phyloP scores from a whole-genome alignment of 2,329 filamentous ascomycete species.

The Epichloe sp. region DNA sequence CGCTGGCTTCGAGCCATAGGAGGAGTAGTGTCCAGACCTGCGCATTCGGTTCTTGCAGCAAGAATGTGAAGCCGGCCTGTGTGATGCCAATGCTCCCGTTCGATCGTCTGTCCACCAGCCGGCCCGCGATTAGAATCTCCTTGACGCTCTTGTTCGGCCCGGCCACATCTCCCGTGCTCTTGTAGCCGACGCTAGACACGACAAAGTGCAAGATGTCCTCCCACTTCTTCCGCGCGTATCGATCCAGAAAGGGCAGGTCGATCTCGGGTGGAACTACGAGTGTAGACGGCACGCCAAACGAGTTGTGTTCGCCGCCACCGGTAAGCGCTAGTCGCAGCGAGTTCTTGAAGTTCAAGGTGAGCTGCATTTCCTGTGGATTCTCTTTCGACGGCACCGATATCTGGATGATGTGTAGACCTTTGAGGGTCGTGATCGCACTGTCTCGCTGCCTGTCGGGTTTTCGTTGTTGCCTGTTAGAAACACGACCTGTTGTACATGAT shows the following conservation, averaged over 20 bases:
- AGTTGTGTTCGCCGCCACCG: constrained; percentile 71
- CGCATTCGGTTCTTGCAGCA: constrained; percentile 88
- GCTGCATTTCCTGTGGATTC: constrained; percentile 55
- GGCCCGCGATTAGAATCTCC: constrained; percentile 65
- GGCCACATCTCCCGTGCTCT: constrained; percentile 30
- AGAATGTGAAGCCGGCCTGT: constrained; percentile 83
- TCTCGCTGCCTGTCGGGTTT: constrained; percentile 53
- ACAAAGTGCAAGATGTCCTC: constrained; percentile 94
- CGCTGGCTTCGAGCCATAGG: constrained; percentile 79
- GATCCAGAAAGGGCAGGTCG: constrained; percentile 62
- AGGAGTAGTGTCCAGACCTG: constrained; percentile 95
- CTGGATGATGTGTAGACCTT: constrained; percentile 73
- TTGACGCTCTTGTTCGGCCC: constrained; percentile 67
- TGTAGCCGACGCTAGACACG: constrained; percentile 59
- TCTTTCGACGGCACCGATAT: constrained; percentile 49
- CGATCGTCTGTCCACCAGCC: constrained; percentile 56
- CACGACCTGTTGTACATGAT: neutral
- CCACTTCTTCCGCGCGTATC: constrained; percentile 81
- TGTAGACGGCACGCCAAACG: constrained; percentile 76
- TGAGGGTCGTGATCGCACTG: constrained; percentile 67
- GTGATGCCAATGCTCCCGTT: constrained; percentile 70
- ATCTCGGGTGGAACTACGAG: constrained; percentile 50
- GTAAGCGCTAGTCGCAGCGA: constrained; percentile 80
- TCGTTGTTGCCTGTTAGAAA: neutral
- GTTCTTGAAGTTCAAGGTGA: constrained; percentile 70